Evolutionary conservation across 2,329 filamentous ascomycete genomes (phyloP).

Genomic region (Botryotinia globosa): DNA sequence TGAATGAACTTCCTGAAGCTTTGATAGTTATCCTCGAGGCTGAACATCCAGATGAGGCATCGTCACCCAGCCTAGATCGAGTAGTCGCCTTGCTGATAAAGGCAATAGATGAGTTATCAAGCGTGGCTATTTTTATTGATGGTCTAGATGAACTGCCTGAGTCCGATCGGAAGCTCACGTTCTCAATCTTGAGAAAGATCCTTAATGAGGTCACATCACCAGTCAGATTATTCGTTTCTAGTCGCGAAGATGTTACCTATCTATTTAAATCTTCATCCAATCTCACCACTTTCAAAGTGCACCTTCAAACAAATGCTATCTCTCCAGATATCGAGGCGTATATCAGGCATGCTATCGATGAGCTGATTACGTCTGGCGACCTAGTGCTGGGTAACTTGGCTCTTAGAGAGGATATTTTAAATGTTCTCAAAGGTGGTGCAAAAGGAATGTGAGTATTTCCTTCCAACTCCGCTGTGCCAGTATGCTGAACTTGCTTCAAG

Average conservation of each 20-base stretch:
- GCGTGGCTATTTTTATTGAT: background rate
- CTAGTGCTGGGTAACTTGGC: background rate
- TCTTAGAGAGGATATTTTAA: background rate
- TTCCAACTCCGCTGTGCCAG: fast-evolving
- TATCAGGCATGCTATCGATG: background rate
- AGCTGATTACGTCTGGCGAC: background rate
- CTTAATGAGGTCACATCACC: background rate
- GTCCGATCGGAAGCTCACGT: background rate
- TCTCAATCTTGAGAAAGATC: background rate
- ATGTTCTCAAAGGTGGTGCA: background rate
- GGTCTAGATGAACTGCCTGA: background rate
- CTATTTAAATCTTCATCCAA: background rate
- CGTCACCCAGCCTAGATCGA: background rate
- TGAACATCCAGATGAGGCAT: background rate
- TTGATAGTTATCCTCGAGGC: background rate
- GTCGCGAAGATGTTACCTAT: background rate
- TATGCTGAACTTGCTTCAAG: background rate
- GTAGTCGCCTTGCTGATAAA: background rate
- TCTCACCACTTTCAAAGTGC: background rate
- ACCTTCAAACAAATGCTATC: background rate
- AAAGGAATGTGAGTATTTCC: background rate
- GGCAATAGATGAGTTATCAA: background rate
- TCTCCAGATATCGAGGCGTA: background rate
- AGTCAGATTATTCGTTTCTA: background rate
- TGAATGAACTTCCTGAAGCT: background rate